Evolutionary conservation across 2,329 filamentous ascomycete genomes (phyloP).

Genomic region (Cryphonectria nitschkei): DNA sequence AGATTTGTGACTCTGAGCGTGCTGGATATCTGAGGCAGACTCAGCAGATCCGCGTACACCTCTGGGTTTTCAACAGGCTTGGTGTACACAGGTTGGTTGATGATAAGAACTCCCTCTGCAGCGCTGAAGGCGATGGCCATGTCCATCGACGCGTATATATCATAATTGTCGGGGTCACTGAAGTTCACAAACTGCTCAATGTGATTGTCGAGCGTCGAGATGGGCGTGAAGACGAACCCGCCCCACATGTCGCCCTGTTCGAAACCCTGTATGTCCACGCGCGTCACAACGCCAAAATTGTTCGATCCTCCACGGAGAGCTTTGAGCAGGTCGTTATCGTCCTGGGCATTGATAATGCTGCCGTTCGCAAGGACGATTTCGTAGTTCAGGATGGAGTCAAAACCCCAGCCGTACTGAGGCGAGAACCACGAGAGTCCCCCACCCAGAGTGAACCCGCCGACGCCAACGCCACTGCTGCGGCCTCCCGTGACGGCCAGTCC

Average conservation of each 20-base stretch:
- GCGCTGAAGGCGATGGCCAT: slow-evolving; percentile 2
- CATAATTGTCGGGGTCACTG: slow-evolving; percentile 4
- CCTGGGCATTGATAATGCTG: slow-evolving; percentile 31
- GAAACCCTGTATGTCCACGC: slow-evolving; percentile 31
- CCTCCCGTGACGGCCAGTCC: slow-evolving; percentile 35
- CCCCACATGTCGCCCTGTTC: slow-evolving; percentile 37
- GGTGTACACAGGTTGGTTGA: slow-evolving; percentile 20
- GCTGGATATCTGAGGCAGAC: slow-evolving; percentile 12
- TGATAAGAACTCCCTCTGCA: background rate
- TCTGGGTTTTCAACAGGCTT: slow-evolving; percentile 9
- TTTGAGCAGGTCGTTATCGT: slow-evolving; percentile 35
- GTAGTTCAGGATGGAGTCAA: slow-evolving; percentile 2
- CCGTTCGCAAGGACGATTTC: slow-evolving; percentile 36
- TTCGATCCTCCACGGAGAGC: slow-evolving; percentile 34
- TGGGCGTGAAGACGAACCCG: slow-evolving; percentile 28
- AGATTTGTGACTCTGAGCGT: slow-evolving; percentile 2
- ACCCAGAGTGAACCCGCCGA: slow-evolving; percentile 36
- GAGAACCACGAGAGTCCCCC: slow-evolving; percentile 40
- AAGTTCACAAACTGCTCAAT: slow-evolving; percentile 6
- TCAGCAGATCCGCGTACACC: background rate
- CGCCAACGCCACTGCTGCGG: slow-evolving; percentile 35
- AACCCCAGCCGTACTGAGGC: slow-evolving; percentile 13
- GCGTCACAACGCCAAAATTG: slow-evolving; percentile 40
- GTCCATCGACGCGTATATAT: slow-evolving; percentile 23
- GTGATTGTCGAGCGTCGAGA: slow-evolving; percentile 5